Evolutionary conservation across 257 asterid genomes (phyloP).

Genomic region (Catharanthus roseus): DNA sequence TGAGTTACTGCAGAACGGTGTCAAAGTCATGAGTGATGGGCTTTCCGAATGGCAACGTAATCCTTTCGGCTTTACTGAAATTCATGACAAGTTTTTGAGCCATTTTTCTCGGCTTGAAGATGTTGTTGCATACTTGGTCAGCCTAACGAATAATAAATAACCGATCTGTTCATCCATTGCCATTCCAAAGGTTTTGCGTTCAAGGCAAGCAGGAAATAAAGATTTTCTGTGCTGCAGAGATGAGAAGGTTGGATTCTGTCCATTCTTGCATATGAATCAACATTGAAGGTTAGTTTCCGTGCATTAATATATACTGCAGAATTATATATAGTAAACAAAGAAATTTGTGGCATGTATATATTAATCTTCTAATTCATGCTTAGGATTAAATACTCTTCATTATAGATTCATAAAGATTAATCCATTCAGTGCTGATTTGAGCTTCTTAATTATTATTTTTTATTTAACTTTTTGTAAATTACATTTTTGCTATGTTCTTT

Average conservation of each 20-base stretch:
- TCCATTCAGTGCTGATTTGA: no score
- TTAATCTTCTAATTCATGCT: no score
- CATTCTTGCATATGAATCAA: not conserved
- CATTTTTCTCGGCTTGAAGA: constrained; percentile 75
- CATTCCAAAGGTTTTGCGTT: not conserved
- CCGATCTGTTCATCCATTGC: not conserved
- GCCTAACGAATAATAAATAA: constrained; percentile 45
- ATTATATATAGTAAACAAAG: no score
- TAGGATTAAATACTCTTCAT: no score
- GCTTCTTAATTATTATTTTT: no score
- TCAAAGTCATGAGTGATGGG: constrained; percentile 75
- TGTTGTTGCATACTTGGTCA: constrained; percentile 56
- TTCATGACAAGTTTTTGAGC: constrained; percentile 44
- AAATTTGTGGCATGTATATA: no score
- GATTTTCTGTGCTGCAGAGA: not conserved
- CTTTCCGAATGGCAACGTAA: constrained; percentile 62
- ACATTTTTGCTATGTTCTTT: no score
- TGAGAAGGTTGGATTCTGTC: not conserved
- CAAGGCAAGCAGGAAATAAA: not conserved
- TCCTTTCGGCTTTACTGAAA: constrained; percentile 43
- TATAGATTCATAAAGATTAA: no score
- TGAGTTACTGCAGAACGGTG: constrained; percentile 66
- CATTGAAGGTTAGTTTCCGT: not conserved
- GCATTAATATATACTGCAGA: not conserved
- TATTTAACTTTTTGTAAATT: no score